phyloP scores from a whole-genome alignment of 1,139 yeast genomes.

The Geotrichum europaeum region DNA sequence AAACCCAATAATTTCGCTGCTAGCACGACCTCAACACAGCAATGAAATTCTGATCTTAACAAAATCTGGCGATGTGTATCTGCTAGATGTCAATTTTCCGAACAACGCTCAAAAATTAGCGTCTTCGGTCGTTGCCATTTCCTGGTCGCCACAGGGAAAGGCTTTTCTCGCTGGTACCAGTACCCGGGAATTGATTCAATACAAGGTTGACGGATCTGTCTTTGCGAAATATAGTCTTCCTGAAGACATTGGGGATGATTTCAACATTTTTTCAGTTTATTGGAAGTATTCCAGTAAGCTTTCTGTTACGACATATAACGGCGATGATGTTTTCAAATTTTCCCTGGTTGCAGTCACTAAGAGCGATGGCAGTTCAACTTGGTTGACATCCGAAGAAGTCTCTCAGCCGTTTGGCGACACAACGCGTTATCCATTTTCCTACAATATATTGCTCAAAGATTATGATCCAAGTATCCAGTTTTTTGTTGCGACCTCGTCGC shows the following conservation, averaged over 20 bases:
- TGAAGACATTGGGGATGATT: slow-evolving; percentile 21
- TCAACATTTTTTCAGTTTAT: slow-evolving; percentile 18
- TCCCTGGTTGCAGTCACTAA: slow-evolving; percentile 15
- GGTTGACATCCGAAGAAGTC: slow-evolving; percentile 42
- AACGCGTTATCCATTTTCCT: slow-evolving; percentile 47
- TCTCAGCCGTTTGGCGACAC: slow-evolving; percentile 56
- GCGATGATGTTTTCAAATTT: slow-evolving; percentile 3
- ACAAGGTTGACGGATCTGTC: slow-evolving; percentile 27
- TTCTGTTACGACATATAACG: slow-evolving; percentile 13
- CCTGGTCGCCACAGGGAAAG: slow-evolving; percentile 36
- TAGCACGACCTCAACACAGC: slow-evolving; percentile 22
- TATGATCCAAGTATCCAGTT: slow-evolving; percentile 42
- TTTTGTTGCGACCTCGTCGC: slow-evolving; percentile 50
- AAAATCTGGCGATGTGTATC: slow-evolving; percentile 19
- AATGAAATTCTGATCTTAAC: slow-evolving; percentile 27
- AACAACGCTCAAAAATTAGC: slow-evolving; percentile 14
- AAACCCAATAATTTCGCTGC: slow-evolving; percentile 16
- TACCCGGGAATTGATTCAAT: slow-evolving; percentile 28
- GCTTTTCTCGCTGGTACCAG: slow-evolving; percentile 29
- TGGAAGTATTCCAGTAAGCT: slow-evolving; percentile 20
- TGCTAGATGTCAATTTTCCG: slow-evolving; percentile 9
- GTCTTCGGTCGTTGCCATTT: slow-evolving; percentile 25
- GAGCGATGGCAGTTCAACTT: slow-evolving; percentile 11
- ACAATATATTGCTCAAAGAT: slow-evolving; percentile 39
- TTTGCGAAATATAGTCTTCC: slow-evolving; percentile 23